These are phyloP conservation scores for Exophiala spinifera DNA, from an alignment of 2,329 filamentous ascomycete genomes.

Conservation along the genomic window DNA sequence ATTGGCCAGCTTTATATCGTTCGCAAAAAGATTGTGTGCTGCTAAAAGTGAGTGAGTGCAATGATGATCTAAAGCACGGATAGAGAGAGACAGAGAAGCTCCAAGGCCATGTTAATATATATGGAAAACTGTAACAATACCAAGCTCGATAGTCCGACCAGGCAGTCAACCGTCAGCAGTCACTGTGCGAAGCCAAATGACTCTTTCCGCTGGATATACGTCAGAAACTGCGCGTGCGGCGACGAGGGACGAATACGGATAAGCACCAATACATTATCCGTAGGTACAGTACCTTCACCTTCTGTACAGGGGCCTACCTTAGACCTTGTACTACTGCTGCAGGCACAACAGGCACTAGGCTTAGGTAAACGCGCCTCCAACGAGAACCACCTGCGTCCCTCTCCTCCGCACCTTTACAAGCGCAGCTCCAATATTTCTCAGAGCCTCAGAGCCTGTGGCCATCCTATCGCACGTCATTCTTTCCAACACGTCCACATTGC, in stretches of 20 bases:
- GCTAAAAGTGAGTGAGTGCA: not conserved
- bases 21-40: not conserved
- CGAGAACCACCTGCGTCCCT: not conserved
- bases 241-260: no score
- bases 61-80: not conserved
- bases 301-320: no score
- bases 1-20: slow-evolving; percentile 6
- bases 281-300: no score
- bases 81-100: not conserved
- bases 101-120: not conserved
- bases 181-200: no score
- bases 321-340: not conserved
- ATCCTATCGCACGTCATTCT: not conserved
- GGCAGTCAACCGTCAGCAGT: not conserved
- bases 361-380: not conserved
- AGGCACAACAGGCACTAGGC: no score
- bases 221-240: not conserved
- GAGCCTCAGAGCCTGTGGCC: not conserved
- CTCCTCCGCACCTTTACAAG: slow-evolving; percentile 1
- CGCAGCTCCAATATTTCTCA: not conserved
- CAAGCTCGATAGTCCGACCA: not conserved
- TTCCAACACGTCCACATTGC: not conserved
- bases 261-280: no score
- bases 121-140: not conserved
- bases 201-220: no score